Evolutionary conservation across 257 asterid genomes (phyloP).

Genomic region (Knoxia roxburghii): DNA sequence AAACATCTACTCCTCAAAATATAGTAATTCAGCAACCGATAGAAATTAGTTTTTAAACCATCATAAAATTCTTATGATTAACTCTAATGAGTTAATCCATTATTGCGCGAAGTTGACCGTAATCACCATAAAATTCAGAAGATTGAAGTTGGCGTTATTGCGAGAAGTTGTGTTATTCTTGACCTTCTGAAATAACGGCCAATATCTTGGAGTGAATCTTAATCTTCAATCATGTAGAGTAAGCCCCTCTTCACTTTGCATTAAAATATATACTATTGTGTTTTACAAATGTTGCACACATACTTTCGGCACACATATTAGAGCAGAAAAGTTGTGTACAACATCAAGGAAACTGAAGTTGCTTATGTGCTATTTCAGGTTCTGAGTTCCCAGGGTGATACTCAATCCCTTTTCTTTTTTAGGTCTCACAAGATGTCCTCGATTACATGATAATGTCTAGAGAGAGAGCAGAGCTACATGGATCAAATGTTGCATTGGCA

Average conservation of each 20-base stretch:
- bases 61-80: too few species aligned
- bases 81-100: too few species aligned
- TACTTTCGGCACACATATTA: neutral
- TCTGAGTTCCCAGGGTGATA: constrained; percentile 2
- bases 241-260: neutral
- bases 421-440: constrained; percentile 94
- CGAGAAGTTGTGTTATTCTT: too few species aligned
- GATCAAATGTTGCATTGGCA: constrained; percentile 76
- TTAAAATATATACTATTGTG: neutral
- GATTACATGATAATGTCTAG: constrained; percentile 89
- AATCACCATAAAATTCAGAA: too few species aligned
- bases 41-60: neutral
- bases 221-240: neutral
- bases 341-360: neutral
- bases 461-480: constrained; percentile 94
- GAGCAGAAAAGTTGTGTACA: neutral
- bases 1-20: neutral
- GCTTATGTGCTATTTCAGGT: neutral
- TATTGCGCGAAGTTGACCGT: too few species aligned
- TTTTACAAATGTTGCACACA: neutral
- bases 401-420: constrained; percentile 2
- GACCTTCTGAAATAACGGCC: too few species aligned
- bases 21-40: too few species aligned
- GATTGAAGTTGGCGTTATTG: too few species aligned
- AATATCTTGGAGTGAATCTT: constrained; percentile 51